Conservation (phyloP, 148 eudicot species). For the Camellia granthamiana region DNA sequence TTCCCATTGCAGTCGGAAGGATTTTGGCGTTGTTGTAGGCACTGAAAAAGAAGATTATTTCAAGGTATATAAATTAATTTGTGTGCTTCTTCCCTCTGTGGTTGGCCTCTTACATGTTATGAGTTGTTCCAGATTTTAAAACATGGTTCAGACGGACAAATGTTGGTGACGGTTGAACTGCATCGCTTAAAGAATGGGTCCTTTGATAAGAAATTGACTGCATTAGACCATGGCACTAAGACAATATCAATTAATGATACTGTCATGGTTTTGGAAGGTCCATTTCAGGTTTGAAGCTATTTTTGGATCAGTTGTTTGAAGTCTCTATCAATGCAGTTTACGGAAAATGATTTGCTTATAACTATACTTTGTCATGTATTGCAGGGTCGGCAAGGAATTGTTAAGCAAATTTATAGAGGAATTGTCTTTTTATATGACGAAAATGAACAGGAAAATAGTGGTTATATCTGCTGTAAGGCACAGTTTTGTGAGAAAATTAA, state of each 20-base stretch:
- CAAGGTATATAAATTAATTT: constrained; percentile 47
- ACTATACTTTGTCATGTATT: constrained; percentile 12
- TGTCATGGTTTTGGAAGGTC: constrained; percentile 70
- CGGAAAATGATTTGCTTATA: background rate
- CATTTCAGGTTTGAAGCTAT: constrained; percentile 55
- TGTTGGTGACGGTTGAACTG: constrained; percentile 40
- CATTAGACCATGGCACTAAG: constrained; percentile 69
- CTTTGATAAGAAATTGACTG: constrained; percentile 72
- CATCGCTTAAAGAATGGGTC: constrained; percentile 61
- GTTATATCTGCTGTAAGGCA: constrained; percentile 70
- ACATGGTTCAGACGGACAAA: constrained; percentile 66
- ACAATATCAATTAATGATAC: constrained; percentile 60
- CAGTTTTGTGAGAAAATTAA: constrained; percentile 68
- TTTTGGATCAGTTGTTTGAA: constrained; percentile 9
- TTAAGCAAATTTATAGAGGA: constrained; percentile 82
- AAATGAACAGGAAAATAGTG: constrained; percentile 65
- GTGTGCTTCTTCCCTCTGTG: background rate
- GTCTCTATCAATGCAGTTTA: background rate
- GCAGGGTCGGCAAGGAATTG: constrained; percentile 79
- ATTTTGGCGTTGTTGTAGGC: constrained; percentile 83
- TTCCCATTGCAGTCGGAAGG: constrained; percentile 62
- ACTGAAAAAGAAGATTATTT: constrained; percentile 75
- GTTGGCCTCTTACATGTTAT: constrained; percentile 12
- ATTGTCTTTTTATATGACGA: constrained; percentile 69
- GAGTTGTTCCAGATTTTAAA: constrained; percentile 55